Percentiles rank a stretch among this genome's conserved stretches.
Evolutionary conservation across 306 rosid genomes (phyloP).

Genomic region (Casuarina equisetifolia): DNA sequence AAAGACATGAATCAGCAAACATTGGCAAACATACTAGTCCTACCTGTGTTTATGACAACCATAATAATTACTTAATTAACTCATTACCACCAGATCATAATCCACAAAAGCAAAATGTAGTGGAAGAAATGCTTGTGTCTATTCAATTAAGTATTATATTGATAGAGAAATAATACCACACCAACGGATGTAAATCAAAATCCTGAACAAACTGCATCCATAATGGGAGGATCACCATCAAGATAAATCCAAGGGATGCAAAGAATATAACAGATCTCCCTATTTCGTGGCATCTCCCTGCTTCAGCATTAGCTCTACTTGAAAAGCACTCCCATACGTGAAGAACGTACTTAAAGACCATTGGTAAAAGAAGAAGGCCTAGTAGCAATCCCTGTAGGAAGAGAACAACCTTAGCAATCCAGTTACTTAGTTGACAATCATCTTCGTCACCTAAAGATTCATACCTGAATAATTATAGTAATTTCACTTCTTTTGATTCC

Average conservation of each 20-base stretch:
- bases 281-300: conserved; percentile 54
- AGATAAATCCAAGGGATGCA: conserved; percentile 56
- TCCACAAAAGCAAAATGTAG: conserved; percentile 18
- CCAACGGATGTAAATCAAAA: conserved; percentile 71
- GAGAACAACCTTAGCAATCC: conserved; percentile 34
- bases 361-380: conserved; percentile 81
- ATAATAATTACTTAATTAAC: conserved; percentile 20
- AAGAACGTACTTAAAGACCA: conserved; percentile 59
- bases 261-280: conserved; percentile 65
- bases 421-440: conserved; percentile 27
- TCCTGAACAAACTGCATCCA: conserved; percentile 89
- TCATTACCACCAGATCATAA: conserved; percentile 11
- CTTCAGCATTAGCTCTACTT: conserved; percentile 40
- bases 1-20: not conserved
- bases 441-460: conserved; percentile 23
- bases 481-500: conserved; percentile 75
- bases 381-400: conserved; percentile 80
- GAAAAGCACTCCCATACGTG: conserved; percentile 56
- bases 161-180: conserved; percentile 53
- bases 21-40: conserved; percentile 1
- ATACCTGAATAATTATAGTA: conserved; percentile 78
- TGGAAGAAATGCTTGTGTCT: not conserved
- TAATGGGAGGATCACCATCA: conserved; percentile 59
- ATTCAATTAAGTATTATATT: conserved; percentile 18
- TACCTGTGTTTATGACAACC: not conserved